Evolutionary conservation across 148 eudicot genomes (phyloP), one percentile per base, ranked within the genome.

Genomic region (Rhododendron simsii): DNA sequence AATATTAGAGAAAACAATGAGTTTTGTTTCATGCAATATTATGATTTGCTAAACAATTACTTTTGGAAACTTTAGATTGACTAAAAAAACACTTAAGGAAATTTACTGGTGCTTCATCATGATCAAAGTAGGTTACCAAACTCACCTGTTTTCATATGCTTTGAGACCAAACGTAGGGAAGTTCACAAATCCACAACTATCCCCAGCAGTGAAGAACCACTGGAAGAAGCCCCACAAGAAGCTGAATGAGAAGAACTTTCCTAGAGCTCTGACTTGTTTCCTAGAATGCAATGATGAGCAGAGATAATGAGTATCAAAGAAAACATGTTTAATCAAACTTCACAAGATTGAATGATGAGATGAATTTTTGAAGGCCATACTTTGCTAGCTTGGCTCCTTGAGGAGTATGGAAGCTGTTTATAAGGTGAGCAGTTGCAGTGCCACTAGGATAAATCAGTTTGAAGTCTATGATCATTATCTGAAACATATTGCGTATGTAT

Each of bases 381-480:
- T 92, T 92, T 20, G 98, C 99, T 86, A 95, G 83, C 86, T 85
- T 90, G 87, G 95, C 96, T 74, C 99, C 99, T 89, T 90, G 92
- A 71, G 99, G 99, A 82, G 99, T 96, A 89, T 96, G 99, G 86
- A 96, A 95, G 89, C 99, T 96, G 89, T 96, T 96, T 85, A 96
- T 96, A 37, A 96, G 96, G 86, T 93, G 87, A 82, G 99, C 99
- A 55, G 98, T 96, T 61, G 98, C 35, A 33, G 35, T 33, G 35
- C 35, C 35, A 83, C 99, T 96, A 69, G 99, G 99, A 87, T 96
- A 96, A 51, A 59, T 91, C 82, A 96, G 91, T 86, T 92, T 96
- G 91, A 95, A 96, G 90, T 96, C 95, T 5, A 96, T 88, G 78
- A 96, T 89, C 99, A 96, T 95, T 57, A 96, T 95, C 99, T 95